Base-by-base conservation (phyloP, 2,329 filamentous ascomycete species). In the Penicillium nordicum region DNA sequence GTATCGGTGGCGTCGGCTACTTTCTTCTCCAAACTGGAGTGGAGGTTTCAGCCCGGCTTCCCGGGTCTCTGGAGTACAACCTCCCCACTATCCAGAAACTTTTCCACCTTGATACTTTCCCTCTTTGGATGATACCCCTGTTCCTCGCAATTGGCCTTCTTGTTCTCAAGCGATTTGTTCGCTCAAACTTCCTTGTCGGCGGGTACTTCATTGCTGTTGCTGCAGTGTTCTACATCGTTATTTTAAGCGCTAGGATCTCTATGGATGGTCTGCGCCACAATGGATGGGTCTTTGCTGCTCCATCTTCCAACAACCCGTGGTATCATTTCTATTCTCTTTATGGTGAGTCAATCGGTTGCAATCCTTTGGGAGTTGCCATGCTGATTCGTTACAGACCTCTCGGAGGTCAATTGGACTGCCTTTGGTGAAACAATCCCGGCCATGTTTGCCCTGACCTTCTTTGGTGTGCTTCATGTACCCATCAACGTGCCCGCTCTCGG, bases 281-380 rank as follows among this genome's bases (percentile, higher is more conserved):
- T 47, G 94, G 94, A 18, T 99, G 94, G 94, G 88, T 97, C 11
- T 99, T 99, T 67, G 84, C 90, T 65, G 88, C 88, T 0, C 93
- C 94, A 1, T 88, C 88, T 44, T 87, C 88, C 10, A 89, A 85
- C 12, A 90, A 96, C 66, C 92, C 94, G 0, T 99, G 95, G 85
- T 99, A 94, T 84, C 92, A 94, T 71, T 99, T 99, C 68, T 99
- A 96, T 76, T 95, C 91, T 0, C 83, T 97, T 46, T 99, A 96
- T 75, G 87, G 90, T 93, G 80, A 81, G 86, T 41, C 1, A 6
- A 4, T 4, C 12, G 23, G 9, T 42, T 25, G 5, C 21, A 11
- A 5, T 21, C 16, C 0, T 18, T 32, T 9, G 11, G 16, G 14
- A 2, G 14, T 38, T 9, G 11, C 30, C 47, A 37, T 43, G 47